Conservation (phyloP, 2,329 filamentous ascomycete genomes). For the Botrytis deweyae region DNA sequence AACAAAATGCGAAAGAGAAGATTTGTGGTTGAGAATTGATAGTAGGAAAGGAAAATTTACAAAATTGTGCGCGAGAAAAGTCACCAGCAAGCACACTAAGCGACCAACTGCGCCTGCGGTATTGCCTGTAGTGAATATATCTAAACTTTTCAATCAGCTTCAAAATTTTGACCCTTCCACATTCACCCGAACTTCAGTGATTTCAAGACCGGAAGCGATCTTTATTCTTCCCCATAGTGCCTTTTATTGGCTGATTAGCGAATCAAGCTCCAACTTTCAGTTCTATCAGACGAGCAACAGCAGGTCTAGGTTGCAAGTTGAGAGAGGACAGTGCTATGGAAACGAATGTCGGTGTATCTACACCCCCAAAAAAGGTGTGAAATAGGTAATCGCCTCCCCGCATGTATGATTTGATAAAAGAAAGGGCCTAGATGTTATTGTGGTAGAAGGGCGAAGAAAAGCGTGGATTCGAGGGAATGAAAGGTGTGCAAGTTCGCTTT, state of each 20-base stretch:
- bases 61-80: background rate
- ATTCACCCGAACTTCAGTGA: no score
- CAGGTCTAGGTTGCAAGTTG: no score
- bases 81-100: background rate
- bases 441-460: constrained; percentile 34
- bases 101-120: background rate
- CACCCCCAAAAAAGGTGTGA: constrained; percentile 44
- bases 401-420: no score
- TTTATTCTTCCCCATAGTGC: no score
- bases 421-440: no score
- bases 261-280: no score
- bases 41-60: background rate
- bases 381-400: no score
- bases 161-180: background rate
- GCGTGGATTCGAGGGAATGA: constrained; percentile 51
- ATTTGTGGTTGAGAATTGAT: background rate
- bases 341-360: constrained; percentile 51
- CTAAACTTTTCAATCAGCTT: background rate
- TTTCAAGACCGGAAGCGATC: no score
- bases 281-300: no score
- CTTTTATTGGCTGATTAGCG: no score
- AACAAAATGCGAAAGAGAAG: background rate
- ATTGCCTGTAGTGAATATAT: background rate
- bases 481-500: constrained; percentile 57
- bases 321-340: constrained; percentile 26